Evolutionary conservation across 257 asterid genomes (phyloP).

Genomic region (Capsicum baccatum): DNA sequence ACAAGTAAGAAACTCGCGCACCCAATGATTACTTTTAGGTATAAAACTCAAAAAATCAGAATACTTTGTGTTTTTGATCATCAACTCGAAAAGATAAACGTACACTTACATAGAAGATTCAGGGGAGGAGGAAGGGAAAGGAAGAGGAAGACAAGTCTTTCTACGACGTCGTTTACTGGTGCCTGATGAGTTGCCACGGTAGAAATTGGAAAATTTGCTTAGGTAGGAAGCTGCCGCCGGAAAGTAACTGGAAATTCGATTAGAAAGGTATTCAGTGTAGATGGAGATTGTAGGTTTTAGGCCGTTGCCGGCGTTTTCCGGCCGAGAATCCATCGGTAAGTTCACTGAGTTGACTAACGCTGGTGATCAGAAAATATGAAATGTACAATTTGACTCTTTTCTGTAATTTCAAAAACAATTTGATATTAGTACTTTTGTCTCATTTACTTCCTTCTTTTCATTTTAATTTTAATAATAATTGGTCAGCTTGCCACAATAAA

Average conservation of each 20-base stretch:
- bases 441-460: no score
- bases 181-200: slow-evolving; percentile 18
- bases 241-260: slow-evolving; percentile 29
- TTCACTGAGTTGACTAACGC: neutral
- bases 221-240: neutral
- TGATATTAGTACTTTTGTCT: no score
- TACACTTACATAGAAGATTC: slow-evolving; percentile 58
- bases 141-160: slow-evolving; percentile 78
- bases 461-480: no score
- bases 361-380: slow-evolving; percentile 14
- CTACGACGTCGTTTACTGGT: slow-evolving; percentile 60
- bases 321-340: slow-evolving; percentile 45
- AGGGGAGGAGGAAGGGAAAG: slow-evolving; percentile 65
- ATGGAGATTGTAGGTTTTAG: slow-evolving; percentile 47
- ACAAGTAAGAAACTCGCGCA: no score
- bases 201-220: slow-evolving; percentile 45
- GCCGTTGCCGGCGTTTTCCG: slow-evolving; percentile 42
- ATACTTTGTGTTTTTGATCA: no score
- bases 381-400: neutral
- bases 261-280: slow-evolving; percentile 59
- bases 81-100: neutral
- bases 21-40: no score
- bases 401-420: no score
- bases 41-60: no score
- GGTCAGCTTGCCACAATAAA: no score